Percentiles rank a stretch among this genome's conserved stretches.
Evolutionary conservation across 768 basidiomycete species (phyloP).

Genomic region (Collybiopsis confluens): DNA sequence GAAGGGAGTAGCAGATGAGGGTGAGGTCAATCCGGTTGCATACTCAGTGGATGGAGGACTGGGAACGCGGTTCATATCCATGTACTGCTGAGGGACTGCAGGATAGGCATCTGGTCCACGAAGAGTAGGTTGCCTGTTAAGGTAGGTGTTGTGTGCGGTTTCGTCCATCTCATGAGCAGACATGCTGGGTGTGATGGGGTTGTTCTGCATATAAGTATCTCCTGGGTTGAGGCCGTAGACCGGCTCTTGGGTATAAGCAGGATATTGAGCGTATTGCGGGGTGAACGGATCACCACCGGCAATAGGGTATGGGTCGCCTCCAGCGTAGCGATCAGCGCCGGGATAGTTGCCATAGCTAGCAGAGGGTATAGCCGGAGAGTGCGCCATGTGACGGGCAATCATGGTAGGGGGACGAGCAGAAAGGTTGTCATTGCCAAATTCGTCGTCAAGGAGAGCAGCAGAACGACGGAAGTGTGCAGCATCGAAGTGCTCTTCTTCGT

Average conservation of each 20-base stretch:
- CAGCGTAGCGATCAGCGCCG: not conserved
- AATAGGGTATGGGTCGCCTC: not conserved
- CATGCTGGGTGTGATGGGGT: constrained; percentile 1
- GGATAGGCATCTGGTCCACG: not conserved
- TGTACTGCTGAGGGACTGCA: constrained; percentile 1
- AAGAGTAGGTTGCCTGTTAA: constrained; percentile 8
- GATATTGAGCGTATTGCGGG: not conserved
- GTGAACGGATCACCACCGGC: not conserved
- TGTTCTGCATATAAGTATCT: not conserved
- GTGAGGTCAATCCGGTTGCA: not conserved
- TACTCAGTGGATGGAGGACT: constrained; percentile 1
- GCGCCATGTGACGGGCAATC: constrained; percentile 9
- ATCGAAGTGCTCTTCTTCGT: constrained; percentile 3
- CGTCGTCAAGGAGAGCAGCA: constrained; percentile 5
- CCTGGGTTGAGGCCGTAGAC: constrained; percentile 1
- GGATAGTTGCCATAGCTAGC: constrained; percentile 3
- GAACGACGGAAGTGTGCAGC: constrained; percentile 5
- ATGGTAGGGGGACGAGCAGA: constrained; percentile 9
- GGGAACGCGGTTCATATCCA: constrained; percentile 4
- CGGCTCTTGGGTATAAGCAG: not conserved
- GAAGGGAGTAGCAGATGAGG: constrained; percentile 1
- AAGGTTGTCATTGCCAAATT: constrained; percentile 6
- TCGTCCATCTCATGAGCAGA: not conserved
- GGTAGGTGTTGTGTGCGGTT: not conserved
- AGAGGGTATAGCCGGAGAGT: constrained; percentile 6